phyloP scores from a whole-genome alignment of 75 land plant species.

The Selaginella moellendorffii region DNA sequence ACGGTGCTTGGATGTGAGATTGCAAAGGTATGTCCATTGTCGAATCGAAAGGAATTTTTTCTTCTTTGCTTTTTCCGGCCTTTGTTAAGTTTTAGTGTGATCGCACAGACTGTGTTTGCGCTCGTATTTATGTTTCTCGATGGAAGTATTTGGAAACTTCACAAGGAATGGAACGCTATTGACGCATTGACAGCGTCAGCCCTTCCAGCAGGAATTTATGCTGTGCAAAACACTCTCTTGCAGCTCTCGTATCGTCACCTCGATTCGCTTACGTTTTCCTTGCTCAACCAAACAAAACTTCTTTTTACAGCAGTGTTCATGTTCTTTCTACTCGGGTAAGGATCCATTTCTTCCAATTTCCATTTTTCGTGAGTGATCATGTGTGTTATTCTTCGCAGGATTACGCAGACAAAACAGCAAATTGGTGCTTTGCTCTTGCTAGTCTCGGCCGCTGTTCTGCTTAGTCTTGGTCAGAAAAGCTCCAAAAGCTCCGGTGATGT shows the following conservation, averaged over 20 bases:
- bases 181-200: slow-evolving; percentile 82
- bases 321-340: slow-evolving; percentile 69
- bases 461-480: slow-evolving; percentile 79
- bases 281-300: slow-evolving; percentile 92
- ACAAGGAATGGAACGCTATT: slow-evolving; percentile 61
- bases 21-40: slow-evolving; percentile 56
- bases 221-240: slow-evolving; percentile 83
- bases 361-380: too few species aligned
- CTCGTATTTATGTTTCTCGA: slow-evolving; percentile 46
- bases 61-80: neutral
- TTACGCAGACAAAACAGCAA: slow-evolving; percentile 74
- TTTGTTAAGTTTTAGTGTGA: neutral
- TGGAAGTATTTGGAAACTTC: slow-evolving; percentile 48
- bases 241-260: slow-evolving; percentile 91
- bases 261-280: slow-evolving; percentile 92
- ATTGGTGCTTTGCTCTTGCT: slow-evolving; percentile 69
- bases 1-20: slow-evolving; percentile 75
- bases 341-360: neutral
- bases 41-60: slow-evolving; percentile 11
- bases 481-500: slow-evolving; percentile 24
- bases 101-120: slow-evolving; percentile 56
- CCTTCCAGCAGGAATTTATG: slow-evolving; percentile 93
- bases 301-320: slow-evolving; percentile 87
- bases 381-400: too few species aligned
- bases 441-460: slow-evolving; percentile 65